Evolutionary conservation across 768 basidiomycete species (phyloP).

Genomic region (Naganishia vishniacii): DNA sequence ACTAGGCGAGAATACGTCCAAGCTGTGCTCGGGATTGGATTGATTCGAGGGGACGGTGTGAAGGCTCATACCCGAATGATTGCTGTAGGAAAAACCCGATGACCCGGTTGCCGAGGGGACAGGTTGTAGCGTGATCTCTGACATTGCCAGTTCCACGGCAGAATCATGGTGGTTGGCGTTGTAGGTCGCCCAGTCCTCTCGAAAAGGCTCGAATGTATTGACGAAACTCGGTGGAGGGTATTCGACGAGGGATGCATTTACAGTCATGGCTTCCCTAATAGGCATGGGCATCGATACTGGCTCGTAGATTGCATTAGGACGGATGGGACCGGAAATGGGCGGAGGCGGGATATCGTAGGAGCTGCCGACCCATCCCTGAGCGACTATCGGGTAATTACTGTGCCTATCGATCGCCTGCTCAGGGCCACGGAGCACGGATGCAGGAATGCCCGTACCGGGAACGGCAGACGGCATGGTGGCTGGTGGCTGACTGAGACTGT

Average conservation of each 20-base stretch:
- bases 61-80: constrained; percentile 1
- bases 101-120: neutral
- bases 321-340: neutral
- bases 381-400: neutral
- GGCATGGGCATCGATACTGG: neutral
- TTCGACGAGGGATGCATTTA: neutral
- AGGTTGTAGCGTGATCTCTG: constrained; percentile 7
- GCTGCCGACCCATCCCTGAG: neutral
- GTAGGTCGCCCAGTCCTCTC: constrained; percentile 19
- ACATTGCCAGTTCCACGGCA: constrained; percentile 1
- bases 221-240: neutral
- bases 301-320: neutral
- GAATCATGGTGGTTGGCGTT: neutral
- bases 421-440: neutral
- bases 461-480: constrained; percentile 8
- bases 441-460: neutral
- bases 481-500: constrained; percentile 11
- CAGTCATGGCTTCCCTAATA: neutral
- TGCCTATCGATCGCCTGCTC: neutral
- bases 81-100: neutral
- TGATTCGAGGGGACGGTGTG: constrained; percentile 8
- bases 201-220: constrained; percentile 2
- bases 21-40: neutral
- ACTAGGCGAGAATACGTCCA: neutral
- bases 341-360: constrained; percentile 5